Conservation (phyloP, 768 basidiomycete genomes). For the Suillus weaverae region DNA sequence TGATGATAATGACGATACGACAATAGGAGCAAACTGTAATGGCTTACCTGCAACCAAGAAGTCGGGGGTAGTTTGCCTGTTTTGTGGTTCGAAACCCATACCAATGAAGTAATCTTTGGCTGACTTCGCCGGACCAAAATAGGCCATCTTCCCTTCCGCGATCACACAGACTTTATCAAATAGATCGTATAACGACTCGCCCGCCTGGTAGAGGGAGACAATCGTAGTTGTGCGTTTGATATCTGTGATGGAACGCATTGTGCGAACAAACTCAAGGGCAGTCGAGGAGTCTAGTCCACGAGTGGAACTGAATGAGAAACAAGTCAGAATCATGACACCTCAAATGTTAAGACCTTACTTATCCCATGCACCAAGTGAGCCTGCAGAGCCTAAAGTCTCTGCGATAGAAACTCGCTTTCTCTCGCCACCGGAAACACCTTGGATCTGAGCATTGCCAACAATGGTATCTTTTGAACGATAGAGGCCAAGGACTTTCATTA, state of each 20-base stretch:
- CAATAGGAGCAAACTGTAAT: not conserved
- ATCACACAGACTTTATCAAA: conserved; percentile 75
- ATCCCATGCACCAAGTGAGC: not conserved
- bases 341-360: not conserved
- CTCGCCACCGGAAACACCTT: conserved; percentile 75
- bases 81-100: conserved; percentile 54
- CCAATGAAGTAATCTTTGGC: conserved; percentile 60
- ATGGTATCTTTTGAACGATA: conserved; percentile 68
- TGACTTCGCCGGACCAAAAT: conserved; percentile 54
- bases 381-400: conserved; percentile 61
- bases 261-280: conserved; percentile 71
- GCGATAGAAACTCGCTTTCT: conserved; percentile 83
- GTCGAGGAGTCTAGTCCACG: conserved; percentile 71
- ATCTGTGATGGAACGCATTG: conserved; percentile 69
- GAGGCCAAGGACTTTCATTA: conserved; percentile 75
- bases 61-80: conserved; percentile 63
- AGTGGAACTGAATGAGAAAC: conserved; percentile 63
- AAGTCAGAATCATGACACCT: not conserved
- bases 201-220: conserved; percentile 85
- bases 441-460: conserved; percentile 82
- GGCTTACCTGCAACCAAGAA: conserved; percentile 44
- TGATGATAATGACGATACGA: not conserved
- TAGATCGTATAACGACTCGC: conserved; percentile 60
- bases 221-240: conserved; percentile 54
- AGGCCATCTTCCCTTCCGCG: conserved; percentile 60